phyloP scores from a whole-genome alignment of 768 basidiomycete genomes.

The Trametes cinnabarina region DNA sequence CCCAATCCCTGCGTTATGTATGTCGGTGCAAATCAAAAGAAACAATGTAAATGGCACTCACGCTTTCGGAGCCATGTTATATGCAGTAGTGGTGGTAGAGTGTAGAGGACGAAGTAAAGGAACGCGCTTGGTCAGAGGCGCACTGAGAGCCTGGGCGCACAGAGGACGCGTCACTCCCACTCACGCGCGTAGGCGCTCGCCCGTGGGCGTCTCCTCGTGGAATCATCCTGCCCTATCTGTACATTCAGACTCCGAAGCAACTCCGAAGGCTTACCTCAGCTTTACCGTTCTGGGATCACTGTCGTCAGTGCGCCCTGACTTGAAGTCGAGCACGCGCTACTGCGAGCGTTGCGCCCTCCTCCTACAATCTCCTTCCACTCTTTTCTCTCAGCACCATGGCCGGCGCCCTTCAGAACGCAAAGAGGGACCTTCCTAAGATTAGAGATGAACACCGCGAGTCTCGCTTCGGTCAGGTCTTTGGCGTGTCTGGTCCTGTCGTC shows the following conservation, averaged over 20 bases:
- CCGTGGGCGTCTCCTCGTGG: background rate
- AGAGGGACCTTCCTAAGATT: slow-evolving; percentile 83
- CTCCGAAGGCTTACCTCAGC: background rate
- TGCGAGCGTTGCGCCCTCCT: slow-evolving; percentile 9
- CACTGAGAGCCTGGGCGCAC: background rate
- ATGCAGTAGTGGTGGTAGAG: slow-evolving; percentile 24
- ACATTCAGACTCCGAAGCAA: slow-evolving; percentile 16
- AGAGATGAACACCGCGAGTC: slow-evolving; percentile 88
- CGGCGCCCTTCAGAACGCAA: slow-evolving; percentile 89
- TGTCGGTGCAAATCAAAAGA: slow-evolving; percentile 9
- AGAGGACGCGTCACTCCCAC: slow-evolving; percentile 35
- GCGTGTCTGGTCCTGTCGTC: slow-evolving; percentile 98
- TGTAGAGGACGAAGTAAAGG: slow-evolving; percentile 22
- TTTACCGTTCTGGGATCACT: slow-evolving; percentile 14
- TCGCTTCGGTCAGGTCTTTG: slow-evolving; percentile 83
- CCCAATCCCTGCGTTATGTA: slow-evolving; percentile 99
- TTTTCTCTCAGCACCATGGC: slow-evolving; percentile 58
- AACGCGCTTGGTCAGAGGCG: slow-evolving; percentile 14
- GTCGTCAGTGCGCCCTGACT: slow-evolving; percentile 18
- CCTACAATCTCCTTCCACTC: slow-evolving; percentile 1
- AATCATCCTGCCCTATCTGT: background rate
- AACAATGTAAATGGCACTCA: slow-evolving; percentile 43
- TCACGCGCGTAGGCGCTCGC: slow-evolving; percentile 21
- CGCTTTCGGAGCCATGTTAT: slow-evolving; percentile 90
- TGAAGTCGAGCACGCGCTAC: no score